Evolutionary conservation across 2,329 filamentous ascomycete genomes (phyloP), one percentile per base, ranked within the genome.

Genomic region (Exophiala xenobiotica): DNA sequence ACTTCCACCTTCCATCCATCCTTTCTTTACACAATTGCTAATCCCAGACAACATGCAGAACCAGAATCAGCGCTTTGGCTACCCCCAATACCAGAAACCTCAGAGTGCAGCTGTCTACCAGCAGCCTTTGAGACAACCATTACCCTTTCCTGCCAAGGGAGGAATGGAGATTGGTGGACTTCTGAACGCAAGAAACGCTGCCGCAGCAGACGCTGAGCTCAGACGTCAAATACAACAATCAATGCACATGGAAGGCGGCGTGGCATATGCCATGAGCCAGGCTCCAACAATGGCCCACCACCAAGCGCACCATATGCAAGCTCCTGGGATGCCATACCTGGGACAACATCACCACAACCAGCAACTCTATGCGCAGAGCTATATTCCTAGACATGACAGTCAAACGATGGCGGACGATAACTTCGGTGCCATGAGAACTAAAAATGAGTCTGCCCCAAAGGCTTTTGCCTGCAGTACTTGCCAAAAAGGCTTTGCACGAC

Each of bases 401-500:
- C 56, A 54, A 33, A 35, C 46, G n/a, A 64, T 75, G 42, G 73
- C 74, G 61, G 74, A 66, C 63, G 68, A 64, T 59, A 69, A 64
- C 56, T 64, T 56, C 63, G 70, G 68, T 60, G 68, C 70, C 61
- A 65, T 70, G 46, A 71, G 75, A 71, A 62, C 65, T n/a, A 65
- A 64, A 33, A 60, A 56, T 66, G 74, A 68, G 67, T 77, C 61
- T 26, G 76, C 79, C 23, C 78, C 81, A 8, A 88, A 96, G 72
- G 85, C 88, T 1, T 96, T 93, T 66, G 86, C 90, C 18, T 99
- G 93, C 73, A 87, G 84, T 58, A 92, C 87, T 3, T 99, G 93
- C 69, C 81, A 80, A 51, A 97, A 97, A 72, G 87, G 87, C 19
- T 99, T 99, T 68, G 93, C 93, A 46, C 79, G 93, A 64, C 81